Evolutionary conservation across 352 stramenopile species (phyloP).

Genomic region (Albugo laibachii): DNA sequence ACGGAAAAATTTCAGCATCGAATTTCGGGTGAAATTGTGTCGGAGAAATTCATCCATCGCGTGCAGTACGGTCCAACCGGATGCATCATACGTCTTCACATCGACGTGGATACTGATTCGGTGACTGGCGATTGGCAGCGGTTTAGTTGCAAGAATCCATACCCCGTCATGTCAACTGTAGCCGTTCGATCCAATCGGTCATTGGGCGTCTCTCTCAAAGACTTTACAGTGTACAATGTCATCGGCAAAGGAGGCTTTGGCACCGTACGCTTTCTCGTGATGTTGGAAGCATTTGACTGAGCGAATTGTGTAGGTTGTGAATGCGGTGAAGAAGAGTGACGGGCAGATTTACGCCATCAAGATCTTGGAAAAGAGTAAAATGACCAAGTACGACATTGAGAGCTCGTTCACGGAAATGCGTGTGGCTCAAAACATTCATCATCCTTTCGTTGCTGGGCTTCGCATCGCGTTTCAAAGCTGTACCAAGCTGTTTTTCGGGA

Average conservation of each 20-base stretch:
- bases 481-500: conserved; percentile 72
- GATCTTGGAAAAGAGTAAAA: conserved; percentile 78
- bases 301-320: conserved; percentile 33
- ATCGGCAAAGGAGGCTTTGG: conserved; percentile 78
- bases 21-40: conserved; percentile 38
- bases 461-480: conserved; percentile 76
- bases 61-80: conserved; percentile 65
- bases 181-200: conserved; percentile 66
- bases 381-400: conserved; percentile 81
- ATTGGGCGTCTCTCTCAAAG: conserved; percentile 76
- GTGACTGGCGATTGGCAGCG: conserved; percentile 50
- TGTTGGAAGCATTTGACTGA: neutral
- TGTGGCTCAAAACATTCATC: conserved; percentile 75
- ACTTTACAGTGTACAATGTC: conserved; percentile 81
- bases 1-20: conserved; percentile 72
- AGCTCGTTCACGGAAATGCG: conserved; percentile 80
- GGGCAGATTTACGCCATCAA: conserved; percentile 82
- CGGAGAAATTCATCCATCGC: conserved; percentile 52
- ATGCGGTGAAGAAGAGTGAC: conserved; percentile 79
- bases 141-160: conserved; percentile 66
- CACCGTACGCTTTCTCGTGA: conserved; percentile 15
- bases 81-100: conserved; percentile 55
- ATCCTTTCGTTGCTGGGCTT: conserved; percentile 71
- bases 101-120: conserved; percentile 58
- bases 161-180: conserved; percentile 52